Base-by-base conservation (phyloP, 1,139 yeast genomes). In the Yamadazyma sp. region DNA sequence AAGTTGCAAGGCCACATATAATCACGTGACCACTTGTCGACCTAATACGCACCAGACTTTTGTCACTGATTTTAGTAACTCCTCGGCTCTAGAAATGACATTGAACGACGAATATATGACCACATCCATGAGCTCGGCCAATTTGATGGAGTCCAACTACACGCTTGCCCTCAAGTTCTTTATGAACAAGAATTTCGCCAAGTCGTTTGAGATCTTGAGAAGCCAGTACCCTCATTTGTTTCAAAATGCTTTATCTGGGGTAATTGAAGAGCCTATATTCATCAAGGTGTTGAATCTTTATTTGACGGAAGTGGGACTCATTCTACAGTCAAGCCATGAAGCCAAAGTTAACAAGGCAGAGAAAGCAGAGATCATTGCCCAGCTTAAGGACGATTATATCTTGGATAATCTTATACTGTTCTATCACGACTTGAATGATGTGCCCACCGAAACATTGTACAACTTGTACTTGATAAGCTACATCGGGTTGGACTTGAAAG, bases 91-190 rank as follows among this genome's bases (percentile, higher is more conserved):
- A 15, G 6, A n/a, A 26, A 26, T 26, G 29, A 26, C 16, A 6
- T 37, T 37, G 38, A 34, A 31, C 26, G 59, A 49, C 47, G 37
- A 28, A 3, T 33, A 31, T 17, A 28, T 46, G 37, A 16, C 44
- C 1, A 20, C 33, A 14, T 49, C 54, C 3, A 34, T 45, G 10
- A 49, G 48, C 24, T 42, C 48, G 1, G 35, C 38, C 26, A 42
- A 35, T 31, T 28, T 49, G 8, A 40, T 50, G 25, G 54, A 50
- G 31, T 43, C 40, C 22, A 44, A 43, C 31, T 72, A 68, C 46
- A 59, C 62, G 38, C 49, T 70, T 32, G 65, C 76, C 0, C 51
- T 68, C 39, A 72, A 71, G 51, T 59, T 60, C 40, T 72, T 72
- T 48, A 60, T 66, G 50, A 69, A 67, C 48, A 67, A 63, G 50